phyloP scores from a whole-genome alignment of 2,329 filamentous ascomycete species.

The Fusarium floridanum region DNA sequence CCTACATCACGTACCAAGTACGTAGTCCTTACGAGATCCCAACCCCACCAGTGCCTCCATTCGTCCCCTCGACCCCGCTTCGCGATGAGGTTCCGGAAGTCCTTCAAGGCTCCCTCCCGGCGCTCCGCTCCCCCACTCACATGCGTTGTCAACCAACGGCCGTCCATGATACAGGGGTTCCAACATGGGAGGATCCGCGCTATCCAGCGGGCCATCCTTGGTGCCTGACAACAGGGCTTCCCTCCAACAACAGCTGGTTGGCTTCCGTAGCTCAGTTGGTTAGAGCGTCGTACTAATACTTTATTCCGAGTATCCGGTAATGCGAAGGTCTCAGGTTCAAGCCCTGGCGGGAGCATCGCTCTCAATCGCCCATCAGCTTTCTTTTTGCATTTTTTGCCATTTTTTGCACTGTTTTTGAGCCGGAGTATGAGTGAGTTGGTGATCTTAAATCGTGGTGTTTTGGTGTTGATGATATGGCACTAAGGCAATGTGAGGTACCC shows the following conservation, averaged over 20 bases:
- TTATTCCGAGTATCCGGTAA: conserved; percentile 2
- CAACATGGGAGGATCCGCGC: background rate
- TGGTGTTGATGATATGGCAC: background rate
- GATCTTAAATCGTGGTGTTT: background rate
- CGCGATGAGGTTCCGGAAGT: conserved; percentile 19
- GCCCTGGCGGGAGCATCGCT: conserved; percentile 17
- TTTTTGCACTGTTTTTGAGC: background rate
- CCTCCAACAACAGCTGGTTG: conserved; percentile 12
- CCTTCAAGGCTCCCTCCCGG: conserved; percentile 12
- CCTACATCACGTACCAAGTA: conserved; percentile 3
- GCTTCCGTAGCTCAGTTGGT: conserved; percentile 24
- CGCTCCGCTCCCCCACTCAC: conserved; percentile 16
- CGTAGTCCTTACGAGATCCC: conserved; percentile 22
- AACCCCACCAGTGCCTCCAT: conserved; percentile 25
- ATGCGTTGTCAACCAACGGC: conserved; percentile 12
- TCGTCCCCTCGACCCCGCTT: conserved; percentile 26
- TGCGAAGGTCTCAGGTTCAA: conserved; percentile 24
- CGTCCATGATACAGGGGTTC: background rate
- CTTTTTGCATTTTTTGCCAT: background rate
- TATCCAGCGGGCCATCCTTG: background rate
- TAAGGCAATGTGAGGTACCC: background rate
- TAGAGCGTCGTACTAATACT: conserved; percentile 27
- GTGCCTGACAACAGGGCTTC: rapidly evolving
- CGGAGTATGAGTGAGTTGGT: background rate
- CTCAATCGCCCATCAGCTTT: conserved; percentile 15